Evolutionary conservation across 2,329 filamentous ascomycete genomes (phyloP).

Genomic region (Botryosphaeria dothidea): DNA sequence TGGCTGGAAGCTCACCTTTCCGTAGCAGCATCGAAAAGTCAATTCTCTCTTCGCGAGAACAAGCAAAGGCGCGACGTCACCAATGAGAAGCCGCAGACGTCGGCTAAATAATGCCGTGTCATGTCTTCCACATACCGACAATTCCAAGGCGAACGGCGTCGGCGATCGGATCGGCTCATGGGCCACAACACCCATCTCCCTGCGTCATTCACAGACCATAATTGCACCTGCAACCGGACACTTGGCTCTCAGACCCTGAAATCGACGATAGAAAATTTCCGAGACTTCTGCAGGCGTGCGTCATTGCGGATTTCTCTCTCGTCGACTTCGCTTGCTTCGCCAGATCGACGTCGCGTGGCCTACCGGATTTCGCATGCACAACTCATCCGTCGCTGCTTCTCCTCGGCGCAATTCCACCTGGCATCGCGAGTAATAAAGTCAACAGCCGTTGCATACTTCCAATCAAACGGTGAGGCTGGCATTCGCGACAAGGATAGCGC

Average conservation of each 20-base stretch:
- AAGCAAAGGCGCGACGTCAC: neutral
- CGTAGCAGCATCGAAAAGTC: neutral
- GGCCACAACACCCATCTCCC: neutral
- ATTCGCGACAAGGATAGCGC: neutral
- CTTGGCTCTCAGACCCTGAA: constrained; percentile 4
- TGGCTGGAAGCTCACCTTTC: neutral
- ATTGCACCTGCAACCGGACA: neutral
- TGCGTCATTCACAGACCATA: constrained; percentile 1
- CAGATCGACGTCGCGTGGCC: constrained; percentile 7
- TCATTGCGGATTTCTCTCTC: constrained; percentile 2
- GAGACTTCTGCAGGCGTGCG: neutral
- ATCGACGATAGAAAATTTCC: neutral
- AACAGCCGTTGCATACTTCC: neutral
- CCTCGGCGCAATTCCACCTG: constrained; percentile 8
- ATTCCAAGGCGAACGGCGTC: constrained; percentile 2
- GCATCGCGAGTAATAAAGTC: neutral
- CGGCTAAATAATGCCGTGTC: neutral
- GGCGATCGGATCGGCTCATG: constrained; percentile 9
- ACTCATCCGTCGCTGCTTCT: neutral
- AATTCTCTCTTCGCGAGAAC: neutral
- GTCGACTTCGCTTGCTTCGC: neutral
- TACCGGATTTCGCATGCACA: neutral
- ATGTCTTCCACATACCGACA: neutral
- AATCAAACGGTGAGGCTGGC: constrained; percentile 14
- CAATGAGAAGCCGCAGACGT: neutral